Conservation (phyloP, 176 grass and related monocot species). For the Cymbopogon citratus region DNA sequence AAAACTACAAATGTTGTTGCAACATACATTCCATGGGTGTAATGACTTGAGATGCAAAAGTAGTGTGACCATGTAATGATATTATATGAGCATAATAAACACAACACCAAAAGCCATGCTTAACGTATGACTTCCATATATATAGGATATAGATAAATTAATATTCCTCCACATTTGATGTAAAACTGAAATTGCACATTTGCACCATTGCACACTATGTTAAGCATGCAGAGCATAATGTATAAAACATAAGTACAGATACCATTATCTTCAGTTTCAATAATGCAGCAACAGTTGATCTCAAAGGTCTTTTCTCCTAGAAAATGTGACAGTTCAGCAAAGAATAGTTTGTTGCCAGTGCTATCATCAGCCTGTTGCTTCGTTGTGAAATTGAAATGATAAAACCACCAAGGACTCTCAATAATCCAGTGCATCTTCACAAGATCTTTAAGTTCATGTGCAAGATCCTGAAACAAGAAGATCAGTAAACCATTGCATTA, state of each 20-base stretch:
- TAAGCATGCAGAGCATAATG: neutral
- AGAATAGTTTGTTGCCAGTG: neutral
- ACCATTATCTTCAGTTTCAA: neutral
- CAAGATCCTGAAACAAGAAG: neutral
- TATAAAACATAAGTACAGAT: neutral
- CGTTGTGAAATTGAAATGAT: conserved; percentile 18
- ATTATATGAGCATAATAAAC: neutral
- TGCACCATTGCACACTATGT: neutral
- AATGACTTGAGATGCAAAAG: neutral
- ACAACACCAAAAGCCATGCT: too few species aligned
- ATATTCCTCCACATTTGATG: neutral
- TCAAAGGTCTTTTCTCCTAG: neutral
- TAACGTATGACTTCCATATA: too few species aligned
- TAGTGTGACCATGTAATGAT: too few species aligned
- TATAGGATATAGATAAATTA: too few species aligned
- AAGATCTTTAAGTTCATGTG: conserved; percentile 9
- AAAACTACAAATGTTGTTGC: neutral
- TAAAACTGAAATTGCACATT: neutral
- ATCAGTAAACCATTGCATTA: neutral
- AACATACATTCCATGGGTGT: neutral
- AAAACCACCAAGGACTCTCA: neutral
- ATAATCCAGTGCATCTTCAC: neutral
- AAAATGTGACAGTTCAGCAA: neutral
- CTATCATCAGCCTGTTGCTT: neutral
- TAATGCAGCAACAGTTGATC: neutral